Evolutionary conservation across 768 basidiomycete genomes (phyloP).

Genomic region (Chiua virens): DNA sequence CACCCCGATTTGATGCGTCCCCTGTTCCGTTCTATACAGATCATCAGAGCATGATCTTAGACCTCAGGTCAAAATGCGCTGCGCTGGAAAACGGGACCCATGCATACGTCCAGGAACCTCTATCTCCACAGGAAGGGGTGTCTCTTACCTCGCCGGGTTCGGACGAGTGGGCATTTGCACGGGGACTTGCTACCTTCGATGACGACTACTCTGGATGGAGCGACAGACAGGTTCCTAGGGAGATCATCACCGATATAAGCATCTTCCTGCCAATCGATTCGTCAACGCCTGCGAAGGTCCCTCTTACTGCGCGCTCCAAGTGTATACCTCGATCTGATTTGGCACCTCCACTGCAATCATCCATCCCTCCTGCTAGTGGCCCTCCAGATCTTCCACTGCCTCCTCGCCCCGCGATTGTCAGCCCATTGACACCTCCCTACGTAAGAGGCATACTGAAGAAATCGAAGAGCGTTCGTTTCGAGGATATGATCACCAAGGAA

Average conservation of each 20-base stretch:
- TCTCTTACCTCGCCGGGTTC: conserved; percentile 15
- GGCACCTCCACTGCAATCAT: not conserved
- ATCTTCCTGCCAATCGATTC: conserved; percentile 11
- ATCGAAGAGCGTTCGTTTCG: conserved; percentile 41
- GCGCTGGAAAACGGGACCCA: conserved; percentile 19
- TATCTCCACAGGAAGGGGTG: not conserved
- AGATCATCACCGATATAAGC: conserved; percentile 3
- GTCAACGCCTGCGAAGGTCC: conserved; percentile 10
- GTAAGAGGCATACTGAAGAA: conserved; percentile 41
- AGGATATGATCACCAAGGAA: conserved; percentile 16
- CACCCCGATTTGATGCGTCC: conserved; percentile 27
- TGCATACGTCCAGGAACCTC: conserved; percentile 9
- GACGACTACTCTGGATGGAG: conserved; percentile 12
- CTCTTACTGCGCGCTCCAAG: not conserved
- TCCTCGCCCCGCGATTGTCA: conserved; percentile 23
- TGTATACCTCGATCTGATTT: not conserved
- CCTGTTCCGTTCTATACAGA: conserved; percentile 23
- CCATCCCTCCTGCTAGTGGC: conserved; percentile 2
- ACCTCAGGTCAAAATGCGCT: conserved; percentile 34
- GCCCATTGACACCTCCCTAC: conserved; percentile 27
- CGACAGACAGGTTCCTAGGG: conserved; percentile 1
- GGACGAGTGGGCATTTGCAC: conserved; percentile 39
- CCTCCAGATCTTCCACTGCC: conserved; percentile 24
- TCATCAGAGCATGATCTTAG: conserved; percentile 37
- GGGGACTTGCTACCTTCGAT: conserved; percentile 29